Base-by-base conservation (phyloP, 2,329 filamentous ascomycete genomes). In the Cercospora janseana region DNA sequence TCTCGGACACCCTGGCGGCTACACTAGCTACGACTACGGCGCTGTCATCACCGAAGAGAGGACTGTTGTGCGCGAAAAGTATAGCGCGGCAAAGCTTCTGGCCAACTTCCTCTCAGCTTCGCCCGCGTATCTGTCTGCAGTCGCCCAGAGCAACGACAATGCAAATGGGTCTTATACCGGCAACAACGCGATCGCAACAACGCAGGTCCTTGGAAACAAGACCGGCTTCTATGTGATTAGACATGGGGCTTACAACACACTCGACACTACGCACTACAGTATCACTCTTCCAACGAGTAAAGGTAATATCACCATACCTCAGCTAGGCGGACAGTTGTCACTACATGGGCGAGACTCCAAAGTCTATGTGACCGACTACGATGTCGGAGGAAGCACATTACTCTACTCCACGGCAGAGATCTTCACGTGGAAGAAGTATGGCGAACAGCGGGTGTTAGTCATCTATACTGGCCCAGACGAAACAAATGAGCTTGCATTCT, bases 101-200 rank as follows among this genome's bases (percentile, higher is more conserved):
- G 86, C 80, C 20, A 86, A 88, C 59, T 92, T 92, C 67, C 67
- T 88, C 45, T 84, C 84, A 59, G 85, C 82, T 0, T 87, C 85
- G 0, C 84, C 86, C 0, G 80, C 79, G 0, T 91, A 88, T 60
- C 70, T 89, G 13, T 78, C 79, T 2, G 79, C 82, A 0, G 74
- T 71, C 0, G 78, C 82, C 1, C 76, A 77, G 8, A 71, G 75
- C 58, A 64, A 72, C 27, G 74, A 61, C 3, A 67, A 66, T 27
- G 67, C 74, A 7, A 70, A 71, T 5, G 78, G 78, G 18, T 71
- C 78, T 2, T 80, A 79, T 61, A 82, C 75, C 20, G 63, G 74
- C 4, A 79, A 75, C 24, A 55, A 65, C 0, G 72, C 75, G 34
- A 70, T 86, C 10, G 75, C 80, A 15, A 73, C 82, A 2, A 88